A percentile compares a stretch with the other conserved stretches of the same genome.
phyloP scores from a whole-genome alignment of 768 basidiomycete species.

The Lanmaoa rubissima region DNA sequence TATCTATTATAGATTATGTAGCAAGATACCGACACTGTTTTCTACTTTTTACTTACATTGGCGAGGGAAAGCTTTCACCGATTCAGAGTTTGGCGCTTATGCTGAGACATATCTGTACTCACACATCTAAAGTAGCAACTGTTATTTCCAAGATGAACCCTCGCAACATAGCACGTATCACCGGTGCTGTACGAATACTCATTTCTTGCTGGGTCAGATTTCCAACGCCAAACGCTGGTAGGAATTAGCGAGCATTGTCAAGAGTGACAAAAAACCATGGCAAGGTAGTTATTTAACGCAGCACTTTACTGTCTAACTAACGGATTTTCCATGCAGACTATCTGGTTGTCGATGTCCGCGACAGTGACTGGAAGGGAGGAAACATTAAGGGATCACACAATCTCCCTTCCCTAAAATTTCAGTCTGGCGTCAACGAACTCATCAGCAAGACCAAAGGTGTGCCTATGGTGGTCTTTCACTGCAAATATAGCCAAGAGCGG shows the following conservation, averaged over 20 bases:
- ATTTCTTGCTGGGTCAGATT: constrained; percentile 4
- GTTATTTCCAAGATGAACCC: constrained; percentile 15
- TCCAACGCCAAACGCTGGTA: constrained; percentile 31
- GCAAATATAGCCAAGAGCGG: constrained; percentile 74
- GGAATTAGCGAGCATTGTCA: constrained; percentile 72
- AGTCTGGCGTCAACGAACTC: constrained; percentile 53
- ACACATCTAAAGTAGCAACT: constrained; percentile 1
- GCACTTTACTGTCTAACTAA: neutral
- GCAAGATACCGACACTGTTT: constrained; percentile 6
- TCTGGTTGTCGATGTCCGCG: constrained; percentile 81
- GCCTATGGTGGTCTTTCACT: constrained; percentile 73
- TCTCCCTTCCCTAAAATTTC: constrained; percentile 61
- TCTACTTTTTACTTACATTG: neutral
- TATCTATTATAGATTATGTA: constrained; percentile 12
- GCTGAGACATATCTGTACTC: constrained; percentile 5
- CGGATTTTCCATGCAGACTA: constrained; percentile 45
- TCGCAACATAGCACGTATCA: constrained; percentile 20
- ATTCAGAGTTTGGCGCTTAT: constrained; percentile 1
- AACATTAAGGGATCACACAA: constrained; percentile 69
- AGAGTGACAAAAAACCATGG: constrained; percentile 54
- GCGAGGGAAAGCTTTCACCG: too few relatives aligned
- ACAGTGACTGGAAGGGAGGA: constrained; percentile 75
- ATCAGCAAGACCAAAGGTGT: constrained; percentile 60
- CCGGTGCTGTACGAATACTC: constrained; percentile 17
- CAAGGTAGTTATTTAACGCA: constrained; percentile 30